Conservation (phyloP, 306 rosid genomes). For the Rosa multiflora region DNA sequence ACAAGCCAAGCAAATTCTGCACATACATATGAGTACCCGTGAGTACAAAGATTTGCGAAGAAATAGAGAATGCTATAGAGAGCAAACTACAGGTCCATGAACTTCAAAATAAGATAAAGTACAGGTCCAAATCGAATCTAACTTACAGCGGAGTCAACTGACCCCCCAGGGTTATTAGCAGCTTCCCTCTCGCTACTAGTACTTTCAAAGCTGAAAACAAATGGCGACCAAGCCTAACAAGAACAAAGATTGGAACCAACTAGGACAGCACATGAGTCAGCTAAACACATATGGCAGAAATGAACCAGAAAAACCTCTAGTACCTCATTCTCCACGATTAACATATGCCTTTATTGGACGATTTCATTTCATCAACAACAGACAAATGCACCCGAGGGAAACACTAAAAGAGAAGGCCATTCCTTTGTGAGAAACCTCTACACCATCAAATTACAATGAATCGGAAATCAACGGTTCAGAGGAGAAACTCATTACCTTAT, state of each 20-base stretch:
- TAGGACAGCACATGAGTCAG: not conserved
- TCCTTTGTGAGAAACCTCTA: slow-evolving; percentile 16
- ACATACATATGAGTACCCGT: not conserved
- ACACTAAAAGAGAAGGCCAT: slow-evolving; percentile 29
- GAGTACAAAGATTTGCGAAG: not conserved
- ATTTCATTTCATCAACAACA: slow-evolving; percentile 7
- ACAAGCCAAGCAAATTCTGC: not conserved
- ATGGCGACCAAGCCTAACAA: slow-evolving; percentile 76
- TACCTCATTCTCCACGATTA: slow-evolving; percentile 70
- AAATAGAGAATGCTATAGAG: not conserved
- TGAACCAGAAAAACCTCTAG: not conserved
- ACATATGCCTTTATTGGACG: slow-evolving; percentile 22
- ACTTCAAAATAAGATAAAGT: slow-evolving; percentile 13
- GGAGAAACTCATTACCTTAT: slow-evolving; percentile 44
- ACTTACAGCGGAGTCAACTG: slow-evolving; percentile 67
- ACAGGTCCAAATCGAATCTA: slow-evolving; percentile 25
- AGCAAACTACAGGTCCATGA: not conserved
- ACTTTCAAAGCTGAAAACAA: slow-evolving; percentile 36
- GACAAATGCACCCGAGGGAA: slow-evolving; percentile 61
- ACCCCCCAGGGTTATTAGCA: slow-evolving; percentile 34
- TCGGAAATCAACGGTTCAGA: not conserved
- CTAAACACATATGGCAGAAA: not conserved
- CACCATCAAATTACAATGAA: not conserved
- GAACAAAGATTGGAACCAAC: not conserved
- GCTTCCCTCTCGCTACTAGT: slow-evolving; percentile 34